Percentiles rank a stretch among this genome's conserved stretches.
These are phyloP conservation scores for Lichina pygmaea DNA, from an alignment of 495 filamentous ascomycete genomes.

Conservation along the genomic window DNA sequence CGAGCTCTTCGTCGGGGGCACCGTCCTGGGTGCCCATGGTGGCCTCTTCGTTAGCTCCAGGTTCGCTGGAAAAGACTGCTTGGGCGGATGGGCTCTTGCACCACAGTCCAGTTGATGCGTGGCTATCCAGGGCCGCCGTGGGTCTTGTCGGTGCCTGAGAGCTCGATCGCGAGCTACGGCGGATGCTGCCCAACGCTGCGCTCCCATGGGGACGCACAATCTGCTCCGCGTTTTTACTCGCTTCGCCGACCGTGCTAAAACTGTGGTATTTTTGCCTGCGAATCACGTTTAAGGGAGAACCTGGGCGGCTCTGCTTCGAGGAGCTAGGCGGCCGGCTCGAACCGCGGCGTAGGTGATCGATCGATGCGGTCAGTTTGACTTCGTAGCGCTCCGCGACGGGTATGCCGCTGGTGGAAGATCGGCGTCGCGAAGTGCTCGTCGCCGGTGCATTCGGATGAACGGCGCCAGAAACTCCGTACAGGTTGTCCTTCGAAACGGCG, in stretches of 20 bases:
- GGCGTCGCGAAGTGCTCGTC: constrained; percentile 17
- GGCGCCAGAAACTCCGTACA: constrained; percentile 5
- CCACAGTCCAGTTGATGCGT: too few species aligned
- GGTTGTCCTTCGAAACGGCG: constrained; percentile 39
- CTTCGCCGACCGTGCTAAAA: neutral
- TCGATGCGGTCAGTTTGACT: constrained; percentile 47
- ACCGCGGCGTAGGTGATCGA: constrained; percentile 47
- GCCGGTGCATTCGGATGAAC: constrained; percentile 4
- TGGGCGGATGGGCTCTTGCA: neutral
- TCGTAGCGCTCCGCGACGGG: constrained; percentile 26
- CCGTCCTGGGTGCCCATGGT: neutral
- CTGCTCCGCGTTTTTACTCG: neutral
- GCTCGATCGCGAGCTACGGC: constrained; percentile 7
- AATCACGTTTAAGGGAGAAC: constrained; percentile 2
- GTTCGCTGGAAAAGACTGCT: neutral
- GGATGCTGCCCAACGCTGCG: constrained; percentile 10
- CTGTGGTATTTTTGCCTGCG: neutral
- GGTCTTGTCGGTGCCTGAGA: neutral
- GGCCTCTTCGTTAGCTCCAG: neutral
- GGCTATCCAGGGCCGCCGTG: too few species aligned
- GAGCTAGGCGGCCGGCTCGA: constrained; percentile 2
- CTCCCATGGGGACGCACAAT: constrained; percentile 3
- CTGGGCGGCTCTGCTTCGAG: neutral
- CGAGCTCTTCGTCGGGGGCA: neutral
- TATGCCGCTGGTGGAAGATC: constrained; percentile 5